Conservation (phyloP, 2,329 filamentous ascomycete species). For the Epicoccum sorghinum region DNA sequence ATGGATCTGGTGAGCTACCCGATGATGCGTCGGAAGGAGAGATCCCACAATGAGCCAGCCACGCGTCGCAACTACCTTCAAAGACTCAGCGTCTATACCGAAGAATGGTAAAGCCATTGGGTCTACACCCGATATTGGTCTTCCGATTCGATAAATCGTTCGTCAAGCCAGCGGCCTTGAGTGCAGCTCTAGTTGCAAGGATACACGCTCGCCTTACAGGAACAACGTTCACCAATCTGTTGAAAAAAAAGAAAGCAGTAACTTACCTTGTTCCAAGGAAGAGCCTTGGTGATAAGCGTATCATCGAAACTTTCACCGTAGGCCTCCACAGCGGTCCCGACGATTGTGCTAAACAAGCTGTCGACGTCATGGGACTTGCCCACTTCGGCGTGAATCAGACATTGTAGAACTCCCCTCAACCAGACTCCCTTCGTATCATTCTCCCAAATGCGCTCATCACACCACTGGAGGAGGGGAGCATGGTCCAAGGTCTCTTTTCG, state of each 20-base stretch:
- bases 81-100: slow-evolving; percentile 13
- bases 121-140: too few relatives aligned
- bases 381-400: slow-evolving; percentile 16
- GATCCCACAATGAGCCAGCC: slow-evolving; percentile 25
- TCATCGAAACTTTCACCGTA: slow-evolving; percentile 30
- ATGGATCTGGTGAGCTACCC: slow-evolving; percentile 24
- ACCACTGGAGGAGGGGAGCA: slow-evolving; percentile 35
- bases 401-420: slow-evolving; percentile 33
- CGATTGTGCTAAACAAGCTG: slow-evolving; percentile 1
- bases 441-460: slow-evolving; percentile 22
- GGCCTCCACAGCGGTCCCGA: slow-evolving; percentile 22
- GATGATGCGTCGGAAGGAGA: slow-evolving; percentile 13
- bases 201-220: too few relatives aligned
- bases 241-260: neutral
- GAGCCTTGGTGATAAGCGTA: slow-evolving; percentile 21
- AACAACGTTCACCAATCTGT: too few relatives aligned
- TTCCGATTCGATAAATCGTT: too few relatives aligned
- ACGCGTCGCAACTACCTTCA: slow-evolving; percentile 20
- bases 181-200: too few relatives aligned
- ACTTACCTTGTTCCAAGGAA: slow-evolving; percentile 41
- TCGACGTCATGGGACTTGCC: neutral
- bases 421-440: slow-evolving; percentile 36
- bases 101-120: neutral
- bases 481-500: slow-evolving; percentile 20
- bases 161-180: too few relatives aligned